Evolutionary conservation across 169 alveolate genomes (phyloP).

Genomic region (Plasmodium billcollinsi): DNA sequence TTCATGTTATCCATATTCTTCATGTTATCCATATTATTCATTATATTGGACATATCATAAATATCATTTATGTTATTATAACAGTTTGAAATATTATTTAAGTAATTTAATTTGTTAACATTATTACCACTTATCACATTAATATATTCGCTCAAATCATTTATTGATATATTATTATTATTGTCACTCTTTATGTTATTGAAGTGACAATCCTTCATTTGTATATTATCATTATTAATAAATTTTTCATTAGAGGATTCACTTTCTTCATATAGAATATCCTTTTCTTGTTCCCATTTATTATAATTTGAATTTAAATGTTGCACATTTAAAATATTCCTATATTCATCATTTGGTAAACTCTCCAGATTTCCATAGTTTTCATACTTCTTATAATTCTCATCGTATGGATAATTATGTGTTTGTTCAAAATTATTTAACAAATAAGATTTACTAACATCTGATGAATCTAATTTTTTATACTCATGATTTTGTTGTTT

Average conservation of each 20-base stretch:
- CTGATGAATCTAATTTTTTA: background rate
- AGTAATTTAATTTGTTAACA: background rate
- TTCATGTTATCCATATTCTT: too few relatives aligned
- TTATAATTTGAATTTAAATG: constrained; percentile 6
- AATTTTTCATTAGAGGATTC: background rate
- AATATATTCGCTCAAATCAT: background rate
- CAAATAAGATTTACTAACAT: constrained; percentile 6
- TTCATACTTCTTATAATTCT: too few relatives aligned
- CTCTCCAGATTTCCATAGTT: too few relatives aligned
- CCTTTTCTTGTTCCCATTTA: constrained; percentile 8
- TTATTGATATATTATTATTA: background rate
- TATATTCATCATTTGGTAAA: too few relatives aligned
- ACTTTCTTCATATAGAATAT: constrained; percentile 2
- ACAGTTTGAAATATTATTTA: background rate
- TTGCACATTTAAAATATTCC: background rate
- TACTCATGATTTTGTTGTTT: background rate
- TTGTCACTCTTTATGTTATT: background rate
- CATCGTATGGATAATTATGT: constrained; percentile 2
- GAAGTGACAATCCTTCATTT: background rate
- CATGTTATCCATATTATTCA: background rate
- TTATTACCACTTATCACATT: background rate
- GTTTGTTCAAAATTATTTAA: constrained; percentile 9
- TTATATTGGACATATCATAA: background rate
- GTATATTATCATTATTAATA: background rate
- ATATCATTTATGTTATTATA: background rate